Conservation (phyloP, 305 asterid species). For the Lippia alba region DNA sequence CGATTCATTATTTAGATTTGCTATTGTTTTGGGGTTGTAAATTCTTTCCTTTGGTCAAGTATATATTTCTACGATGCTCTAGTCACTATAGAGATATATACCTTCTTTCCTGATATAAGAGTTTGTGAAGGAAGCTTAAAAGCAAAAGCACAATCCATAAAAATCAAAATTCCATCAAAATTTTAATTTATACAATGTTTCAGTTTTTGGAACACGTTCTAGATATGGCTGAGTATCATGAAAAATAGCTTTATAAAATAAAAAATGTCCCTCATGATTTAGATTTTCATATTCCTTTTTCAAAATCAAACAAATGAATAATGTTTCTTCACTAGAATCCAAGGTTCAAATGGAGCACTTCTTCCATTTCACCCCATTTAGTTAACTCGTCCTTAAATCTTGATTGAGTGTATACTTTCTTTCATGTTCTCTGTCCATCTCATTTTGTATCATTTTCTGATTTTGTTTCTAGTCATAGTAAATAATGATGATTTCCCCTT, state of each 20-base stretch:
- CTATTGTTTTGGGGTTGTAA: too few species aligned
- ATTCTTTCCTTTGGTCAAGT: too few species aligned
- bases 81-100: too few species aligned
- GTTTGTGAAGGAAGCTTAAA: slow-evolving; percentile 1
- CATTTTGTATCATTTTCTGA: slow-evolving; percentile 6
- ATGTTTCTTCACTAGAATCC: not conserved
- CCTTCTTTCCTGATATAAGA: not conserved
- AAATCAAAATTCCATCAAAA: not conserved
- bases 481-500: slow-evolving; percentile 25
- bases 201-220: slow-evolving; percentile 4
- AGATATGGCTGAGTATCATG: slow-evolving; percentile 7
- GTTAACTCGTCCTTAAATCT: slow-evolving; percentile 22
- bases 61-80: too few species aligned
- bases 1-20: too few species aligned
- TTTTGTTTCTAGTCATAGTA: slow-evolving; percentile 26
- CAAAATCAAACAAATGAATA: not conserved
- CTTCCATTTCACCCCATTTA: slow-evolving; percentile 32
- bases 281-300: not conserved
- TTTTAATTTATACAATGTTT: not conserved
- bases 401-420: slow-evolving; percentile 6
- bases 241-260: not conserved
- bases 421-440: not conserved
- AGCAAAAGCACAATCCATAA: not conserved
- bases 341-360: slow-evolving; percentile 9
- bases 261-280: slow-evolving; percentile 3